These are phyloP conservation scores for Fagopyrum esculentum DNA, from an alignment of 148 eudicot genomes.

Conservation along the genomic window DNA sequence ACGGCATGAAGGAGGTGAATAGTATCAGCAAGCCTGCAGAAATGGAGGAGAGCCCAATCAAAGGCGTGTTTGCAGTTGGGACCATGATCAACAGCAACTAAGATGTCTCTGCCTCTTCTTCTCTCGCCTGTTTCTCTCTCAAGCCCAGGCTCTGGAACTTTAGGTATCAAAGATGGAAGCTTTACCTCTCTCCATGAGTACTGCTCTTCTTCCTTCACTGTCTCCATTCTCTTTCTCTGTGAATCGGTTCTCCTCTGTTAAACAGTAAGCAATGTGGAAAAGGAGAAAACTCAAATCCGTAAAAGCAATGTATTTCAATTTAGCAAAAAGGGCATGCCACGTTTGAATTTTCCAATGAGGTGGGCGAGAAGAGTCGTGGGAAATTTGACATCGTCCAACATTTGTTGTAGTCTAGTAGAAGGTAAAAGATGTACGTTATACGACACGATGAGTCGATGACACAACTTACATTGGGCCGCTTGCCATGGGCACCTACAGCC, in stretches of 20 bases:
- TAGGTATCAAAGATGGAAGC: constrained; percentile 43
- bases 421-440: too few species aligned
- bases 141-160: constrained; percentile 41
- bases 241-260: background rate
- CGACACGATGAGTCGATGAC: too few species aligned
- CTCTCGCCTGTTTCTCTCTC: constrained; percentile 69
- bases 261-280: background rate
- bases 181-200: constrained; percentile 52
- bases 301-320: background rate
- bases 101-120: constrained; percentile 56
- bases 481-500: too few species aligned
- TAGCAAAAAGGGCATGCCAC: background rate
- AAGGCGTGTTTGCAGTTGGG: constrained; percentile 84
- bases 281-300: background rate
- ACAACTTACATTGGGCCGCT: too few species aligned
- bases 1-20: constrained; percentile 69
- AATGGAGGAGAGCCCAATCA: constrained; percentile 63
- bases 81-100: constrained; percentile 76
- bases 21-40: constrained; percentile 60
- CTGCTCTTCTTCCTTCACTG: constrained; percentile 35
- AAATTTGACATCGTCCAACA: background rate
- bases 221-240: background rate
- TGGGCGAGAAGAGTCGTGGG: background rate
- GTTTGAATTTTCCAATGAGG: background rate
- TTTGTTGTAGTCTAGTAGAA: background rate